A percentile compares a stretch with the other conserved stretches of the same genome.
phyloP scores from a whole-genome alignment of 2,329 filamentous ascomycete species.

The Fusarium musae region DNA sequence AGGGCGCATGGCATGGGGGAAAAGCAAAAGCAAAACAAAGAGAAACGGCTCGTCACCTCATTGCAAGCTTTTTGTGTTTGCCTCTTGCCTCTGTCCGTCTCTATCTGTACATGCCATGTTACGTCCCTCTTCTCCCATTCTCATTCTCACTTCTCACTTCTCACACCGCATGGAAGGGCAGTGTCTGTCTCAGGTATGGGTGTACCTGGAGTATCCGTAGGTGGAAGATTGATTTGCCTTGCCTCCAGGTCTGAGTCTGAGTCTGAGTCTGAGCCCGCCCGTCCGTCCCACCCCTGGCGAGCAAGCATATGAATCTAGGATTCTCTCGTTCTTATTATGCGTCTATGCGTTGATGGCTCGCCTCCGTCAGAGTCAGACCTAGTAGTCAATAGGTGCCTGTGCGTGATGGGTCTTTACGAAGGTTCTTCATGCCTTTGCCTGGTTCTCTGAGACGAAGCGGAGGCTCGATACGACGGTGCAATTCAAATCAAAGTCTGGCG shows the following conservation, averaged over 20 bases:
- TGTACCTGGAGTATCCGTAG: slow-evolving; percentile 9
- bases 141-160: background rate
- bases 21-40: slow-evolving; percentile 33
- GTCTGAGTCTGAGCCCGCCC: background rate
- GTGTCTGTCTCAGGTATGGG: slow-evolving; percentile 33
- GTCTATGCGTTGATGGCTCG: slow-evolving; percentile 23
- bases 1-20: background rate
- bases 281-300: slow-evolving; percentile 17
- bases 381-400: background rate
- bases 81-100: background rate
- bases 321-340: slow-evolving; percentile 25
- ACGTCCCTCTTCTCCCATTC: background rate
- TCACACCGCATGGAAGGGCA: slow-evolving; percentile 28
- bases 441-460: slow-evolving; percentile 23
- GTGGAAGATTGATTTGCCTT: slow-evolving; percentile 20
- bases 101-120: background rate
- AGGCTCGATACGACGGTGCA: slow-evolving; percentile 29
- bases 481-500: slow-evolving; percentile 26
- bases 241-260: background rate
- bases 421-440: slow-evolving; percentile 4
- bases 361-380: slow-evolving; percentile 10
- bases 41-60: slow-evolving; percentile 29
- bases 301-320: slow-evolving; percentile 23
- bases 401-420: slow-evolving; percentile 16
- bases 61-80: slow-evolving; percentile 4